phyloP scores from a whole-genome alignment of 768 basidiomycete species.

The Psilocybe azurescens region DNA sequence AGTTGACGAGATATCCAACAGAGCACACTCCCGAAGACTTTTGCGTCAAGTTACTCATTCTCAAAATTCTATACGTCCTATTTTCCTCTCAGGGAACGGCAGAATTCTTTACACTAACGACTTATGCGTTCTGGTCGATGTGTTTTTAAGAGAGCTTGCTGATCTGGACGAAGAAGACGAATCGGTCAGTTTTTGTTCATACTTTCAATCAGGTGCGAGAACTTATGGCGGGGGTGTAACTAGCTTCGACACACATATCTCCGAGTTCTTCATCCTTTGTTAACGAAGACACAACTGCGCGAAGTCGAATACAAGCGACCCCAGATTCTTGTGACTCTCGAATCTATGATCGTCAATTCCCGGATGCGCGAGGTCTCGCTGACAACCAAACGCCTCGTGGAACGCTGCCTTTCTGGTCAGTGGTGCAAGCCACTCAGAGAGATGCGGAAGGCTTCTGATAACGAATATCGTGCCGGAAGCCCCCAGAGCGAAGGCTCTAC shows the following conservation, averaged over 20 bases:
- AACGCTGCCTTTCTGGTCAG: slow-evolving; percentile 84
- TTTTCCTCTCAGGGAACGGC: slow-evolving; percentile 93
- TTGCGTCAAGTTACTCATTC: slow-evolving; percentile 92
- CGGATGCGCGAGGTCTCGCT: slow-evolving; percentile 82
- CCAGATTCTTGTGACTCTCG: slow-evolving; percentile 84
- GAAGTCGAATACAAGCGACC: slow-evolving; percentile 88
- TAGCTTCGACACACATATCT: slow-evolving; percentile 96
- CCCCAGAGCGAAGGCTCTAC: slow-evolving; percentile 50
- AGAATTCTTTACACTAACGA: slow-evolving; percentile 99
- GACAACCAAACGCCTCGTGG: slow-evolving; percentile 91
- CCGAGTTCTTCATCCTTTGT: slow-evolving; percentile 92
- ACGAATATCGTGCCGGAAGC: slow-evolving; percentile 39
- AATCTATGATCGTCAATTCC: slow-evolving; percentile 74
- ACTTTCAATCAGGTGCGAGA: background rate
- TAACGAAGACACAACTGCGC: slow-evolving; percentile 92
- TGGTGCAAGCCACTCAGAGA: slow-evolving; percentile 82
- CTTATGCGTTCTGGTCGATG: slow-evolving; percentile 93
- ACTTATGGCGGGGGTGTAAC: background rate
- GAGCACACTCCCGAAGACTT: slow-evolving; percentile 89
- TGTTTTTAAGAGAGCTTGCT: slow-evolving; percentile 92
- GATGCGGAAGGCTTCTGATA: slow-evolving; percentile 23
- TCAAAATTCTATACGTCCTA: slow-evolving; percentile 93
- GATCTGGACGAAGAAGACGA: slow-evolving; percentile 95
- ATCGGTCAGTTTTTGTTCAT: slow-evolving; percentile 55
- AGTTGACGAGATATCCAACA: slow-evolving; percentile 30